These are phyloP conservation scores for Pochonia chlamydosporia DNA, from an alignment of 2,329 filamentous ascomycete genomes.

Conservation along the genomic window DNA sequence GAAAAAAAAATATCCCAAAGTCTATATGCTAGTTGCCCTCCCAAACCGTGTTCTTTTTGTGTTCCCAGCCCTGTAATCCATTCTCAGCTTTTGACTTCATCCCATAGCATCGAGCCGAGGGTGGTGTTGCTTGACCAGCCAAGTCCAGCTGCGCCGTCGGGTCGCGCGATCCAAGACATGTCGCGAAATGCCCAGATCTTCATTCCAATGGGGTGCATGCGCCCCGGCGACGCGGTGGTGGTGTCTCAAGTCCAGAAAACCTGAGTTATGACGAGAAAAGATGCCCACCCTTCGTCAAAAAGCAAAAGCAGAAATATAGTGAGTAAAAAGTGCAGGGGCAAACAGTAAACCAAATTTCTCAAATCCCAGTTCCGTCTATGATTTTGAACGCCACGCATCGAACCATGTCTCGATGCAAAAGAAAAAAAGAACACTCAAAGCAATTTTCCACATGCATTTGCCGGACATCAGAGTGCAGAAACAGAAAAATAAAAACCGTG, in stretches of 20 bases:
- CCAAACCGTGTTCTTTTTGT: constrained; percentile 1
- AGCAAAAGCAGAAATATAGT: constrained; percentile 3
- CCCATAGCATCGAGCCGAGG: neutral
- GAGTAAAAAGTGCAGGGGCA: constrained; percentile 7
- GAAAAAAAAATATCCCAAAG: constrained; percentile 9
- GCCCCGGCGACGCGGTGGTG: neutral
- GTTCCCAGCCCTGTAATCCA: constrained; percentile 6
- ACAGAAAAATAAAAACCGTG: constrained; percentile 3
- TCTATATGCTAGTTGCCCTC: constrained; percentile 11
- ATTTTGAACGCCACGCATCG: constrained; percentile 24
- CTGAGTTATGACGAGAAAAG: constrained; percentile 11
- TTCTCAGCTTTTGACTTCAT: neutral
- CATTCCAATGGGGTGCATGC: constrained; percentile 19
- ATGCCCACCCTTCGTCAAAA: constrained; percentile 4
- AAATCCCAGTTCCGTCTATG: constrained; percentile 22
- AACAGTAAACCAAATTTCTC: constrained; percentile 16
- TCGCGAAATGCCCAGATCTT: constrained; percentile 20
- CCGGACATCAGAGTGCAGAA: constrained; percentile 1
- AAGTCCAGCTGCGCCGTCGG: constrained; percentile 1
- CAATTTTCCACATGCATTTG: constrained; percentile 9
- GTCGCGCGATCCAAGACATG: constrained; percentile 23
- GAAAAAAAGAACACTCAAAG: constrained; percentile 6
- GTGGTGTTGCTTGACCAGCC: constrained; percentile 1
- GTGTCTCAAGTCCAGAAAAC: constrained; percentile 11
- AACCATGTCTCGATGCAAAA: constrained; percentile 11